Base-by-base conservation (phyloP, 768 basidiomycete genomes). In the Suillus cothurnatus region DNA sequence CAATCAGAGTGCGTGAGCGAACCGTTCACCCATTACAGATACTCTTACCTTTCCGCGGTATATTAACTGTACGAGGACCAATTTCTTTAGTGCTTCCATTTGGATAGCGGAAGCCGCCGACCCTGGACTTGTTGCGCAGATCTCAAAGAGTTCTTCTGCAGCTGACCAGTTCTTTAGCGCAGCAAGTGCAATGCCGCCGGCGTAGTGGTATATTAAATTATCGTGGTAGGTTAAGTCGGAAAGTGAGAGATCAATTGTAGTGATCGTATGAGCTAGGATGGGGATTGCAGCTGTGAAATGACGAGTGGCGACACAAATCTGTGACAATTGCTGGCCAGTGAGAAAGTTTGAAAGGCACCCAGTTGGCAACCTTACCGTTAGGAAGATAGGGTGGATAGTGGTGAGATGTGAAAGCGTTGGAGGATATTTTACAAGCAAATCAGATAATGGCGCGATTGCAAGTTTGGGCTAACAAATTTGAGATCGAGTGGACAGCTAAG, bases 81-180 rank as follows among this genome's bases (percentile, higher is more conserved):
- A 78, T 77, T 95, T 95, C 82, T 96, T 96, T 70, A 90, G 79
- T 0, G 94, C 94, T 72, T 95, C 94, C 70, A 95, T 76, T 74
- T 97, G 94, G 4, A 95, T 80, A 9, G 90, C 86, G 4, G 87
- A 83, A 0, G 87, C 85, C 47, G 76, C 82, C 12, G 73, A 79
- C 31, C 84, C 89, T 6, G 86, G 90, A 26, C 84, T 83, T 39
- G 85, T 86, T 28, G 88, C 88, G 65, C 89, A 90, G 32, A 91
- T 90, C 77, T 97, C 94, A 59, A 95, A 89, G 67, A 85, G 88
- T 63, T 93, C 90, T 64, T 88, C 86, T 0, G 94, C 92, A 11
- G 88, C 83, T 2, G 79, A 70, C 87, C 89, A 95, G 21, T 80
- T 80, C 69, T 88, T 87, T 50, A 92, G 79, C 0, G 86, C 86